These are phyloP conservation scores for Cetraspora pellucida DNA, from an alignment of 192 early-diverging fungal genomes.

Conservation along the genomic window DNA sequence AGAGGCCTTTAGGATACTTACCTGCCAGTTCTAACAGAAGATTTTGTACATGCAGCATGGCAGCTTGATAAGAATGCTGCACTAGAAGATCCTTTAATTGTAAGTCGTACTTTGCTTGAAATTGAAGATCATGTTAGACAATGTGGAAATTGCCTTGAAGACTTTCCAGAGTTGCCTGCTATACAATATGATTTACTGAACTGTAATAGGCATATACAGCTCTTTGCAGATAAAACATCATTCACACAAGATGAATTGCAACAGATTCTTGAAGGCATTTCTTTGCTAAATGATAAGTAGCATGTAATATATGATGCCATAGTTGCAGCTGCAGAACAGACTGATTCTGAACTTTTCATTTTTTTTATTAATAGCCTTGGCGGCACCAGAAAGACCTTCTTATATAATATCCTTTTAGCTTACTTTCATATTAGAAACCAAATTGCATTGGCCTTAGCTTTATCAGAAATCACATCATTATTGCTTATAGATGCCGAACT, in stretches of 20 bases:
- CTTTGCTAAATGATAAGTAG: constrained; percentile 1
- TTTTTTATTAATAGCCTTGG: constrained; percentile 36
- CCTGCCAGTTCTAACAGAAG: constrained; percentile 18
- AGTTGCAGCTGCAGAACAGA: neutral
- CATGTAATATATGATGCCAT: constrained; percentile 7
- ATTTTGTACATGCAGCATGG: neutral
- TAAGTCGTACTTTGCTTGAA: neutral
- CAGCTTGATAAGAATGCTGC: neutral
- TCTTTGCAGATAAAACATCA: neutral
- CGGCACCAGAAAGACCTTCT: constrained; percentile 35
- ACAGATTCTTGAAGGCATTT: neutral
- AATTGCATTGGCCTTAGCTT: constrained; percentile 34
- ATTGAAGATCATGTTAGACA: neutral
- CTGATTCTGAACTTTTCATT: neutral
- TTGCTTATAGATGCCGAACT: constrained; percentile 34
- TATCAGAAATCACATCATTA: constrained; percentile 39
- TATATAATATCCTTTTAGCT: constrained; percentile 36
- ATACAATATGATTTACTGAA: neutral
- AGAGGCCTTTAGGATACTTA: neutral
- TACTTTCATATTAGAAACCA: neutral
- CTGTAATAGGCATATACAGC: neutral
- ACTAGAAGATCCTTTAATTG: neutral
- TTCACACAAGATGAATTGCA: neutral
- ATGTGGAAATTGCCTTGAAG: neutral
- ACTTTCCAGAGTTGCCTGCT: neutral